Evolutionary conservation across 495 filamentous ascomycete genomes (phyloP).

Genomic region (Lepidopterella palustris): DNA sequence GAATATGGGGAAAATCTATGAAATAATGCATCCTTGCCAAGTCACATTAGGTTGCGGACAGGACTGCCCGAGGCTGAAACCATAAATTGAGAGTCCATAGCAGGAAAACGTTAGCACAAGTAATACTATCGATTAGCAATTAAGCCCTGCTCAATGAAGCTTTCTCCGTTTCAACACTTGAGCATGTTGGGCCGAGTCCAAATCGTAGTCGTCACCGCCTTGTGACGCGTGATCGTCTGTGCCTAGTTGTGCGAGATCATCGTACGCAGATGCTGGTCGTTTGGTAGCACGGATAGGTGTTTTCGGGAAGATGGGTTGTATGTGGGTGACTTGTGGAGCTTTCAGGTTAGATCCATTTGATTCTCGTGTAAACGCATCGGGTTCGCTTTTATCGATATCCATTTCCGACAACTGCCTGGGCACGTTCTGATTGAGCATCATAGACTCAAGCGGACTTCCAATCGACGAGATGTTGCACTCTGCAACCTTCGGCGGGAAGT

Average conservation of each 20-base stretch:
- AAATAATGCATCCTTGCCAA: no score
- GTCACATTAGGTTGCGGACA: no score
- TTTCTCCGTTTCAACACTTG: background rate
- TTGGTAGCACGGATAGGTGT: background rate
- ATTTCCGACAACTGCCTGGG: no score
- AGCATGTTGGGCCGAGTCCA: background rate
- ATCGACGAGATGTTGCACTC: background rate
- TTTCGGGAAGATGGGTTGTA: background rate
- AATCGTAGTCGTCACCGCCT: background rate
- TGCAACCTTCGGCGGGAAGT: background rate
- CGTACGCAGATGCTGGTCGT: background rate
- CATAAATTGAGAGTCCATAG: no score
- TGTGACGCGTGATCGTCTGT: background rate
- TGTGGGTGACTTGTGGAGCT: background rate
- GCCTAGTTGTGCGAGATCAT: background rate
- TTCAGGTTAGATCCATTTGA: background rate
- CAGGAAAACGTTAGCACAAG: no score
- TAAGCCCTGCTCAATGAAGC: background rate
- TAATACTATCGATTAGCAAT: no score
- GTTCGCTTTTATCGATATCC: no score
- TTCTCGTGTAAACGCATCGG: no score
- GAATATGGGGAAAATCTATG: no score
- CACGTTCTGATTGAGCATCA: no score
- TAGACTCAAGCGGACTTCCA: no score
- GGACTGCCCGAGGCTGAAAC: no score